phyloP scores from a whole-genome alignment of 202 grass and related monocot species.

The Brachypodium distachyon region DNA sequence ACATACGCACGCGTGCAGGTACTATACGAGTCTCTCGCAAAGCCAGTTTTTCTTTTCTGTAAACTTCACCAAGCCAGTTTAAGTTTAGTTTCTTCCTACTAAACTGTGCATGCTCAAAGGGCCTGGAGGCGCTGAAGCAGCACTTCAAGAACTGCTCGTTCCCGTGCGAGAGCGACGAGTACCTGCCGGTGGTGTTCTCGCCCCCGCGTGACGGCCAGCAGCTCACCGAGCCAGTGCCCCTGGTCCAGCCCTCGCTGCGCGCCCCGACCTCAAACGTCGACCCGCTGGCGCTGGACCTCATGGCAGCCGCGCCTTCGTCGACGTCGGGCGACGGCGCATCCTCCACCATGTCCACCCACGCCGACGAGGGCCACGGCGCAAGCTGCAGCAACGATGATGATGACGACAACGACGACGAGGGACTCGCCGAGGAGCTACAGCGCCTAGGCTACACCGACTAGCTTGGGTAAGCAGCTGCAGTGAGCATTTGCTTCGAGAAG shows the following conservation, averaged over 20 bases:
- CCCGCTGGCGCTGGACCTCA: conserved; percentile 17
- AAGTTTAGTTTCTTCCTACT: too few relatives aligned
- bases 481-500: conserved; percentile 8
- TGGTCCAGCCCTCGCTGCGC: conserved; percentile 37
- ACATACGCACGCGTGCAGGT: conserved; percentile 96
- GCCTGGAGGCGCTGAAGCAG: conserved; percentile 85
- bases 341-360: conserved; percentile 47
- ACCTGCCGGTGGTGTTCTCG: conserved; percentile 79
- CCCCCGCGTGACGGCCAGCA: conserved; percentile 82
- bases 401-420: background rate
- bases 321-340: conserved; percentile 61
- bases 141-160: conserved; percentile 99
- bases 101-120: conserved; percentile 5
- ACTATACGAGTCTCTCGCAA: too few relatives aligned
- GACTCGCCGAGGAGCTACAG: conserved; percentile 15
- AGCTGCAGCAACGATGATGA: background rate
- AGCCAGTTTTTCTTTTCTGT: too few relatives aligned
- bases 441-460: conserved; percentile 48
- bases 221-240: conserved; percentile 66
- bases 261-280: conserved; percentile 4
- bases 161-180: conserved; percentile 94
- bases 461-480: background rate
- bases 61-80: too few relatives aligned
- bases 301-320: background rate
- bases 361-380: conserved; percentile 22